phyloP scores from a whole-genome alignment of 345 rosid species.

The Acer saccharum region DNA sequence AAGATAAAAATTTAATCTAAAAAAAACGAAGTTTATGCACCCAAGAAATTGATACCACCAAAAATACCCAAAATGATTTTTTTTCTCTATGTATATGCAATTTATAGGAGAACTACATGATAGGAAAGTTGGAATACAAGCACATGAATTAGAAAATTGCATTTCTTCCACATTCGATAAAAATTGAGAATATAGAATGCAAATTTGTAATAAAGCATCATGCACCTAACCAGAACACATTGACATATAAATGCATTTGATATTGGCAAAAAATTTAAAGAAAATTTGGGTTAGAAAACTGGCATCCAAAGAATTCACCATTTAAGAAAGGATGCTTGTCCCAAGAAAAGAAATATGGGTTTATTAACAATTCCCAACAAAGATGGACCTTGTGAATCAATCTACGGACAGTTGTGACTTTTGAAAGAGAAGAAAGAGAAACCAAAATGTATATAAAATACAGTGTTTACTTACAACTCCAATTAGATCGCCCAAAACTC shows the following conservation, averaged over 20 bases:
- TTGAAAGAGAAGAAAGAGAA: not conserved
- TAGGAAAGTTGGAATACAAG: not conserved
- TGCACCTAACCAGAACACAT: not conserved
- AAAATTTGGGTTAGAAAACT: not conserved
- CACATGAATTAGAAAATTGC: not conserved
- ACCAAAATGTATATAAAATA: slow-evolving; percentile 11
- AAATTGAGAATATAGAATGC: not conserved
- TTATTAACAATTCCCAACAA: not conserved
- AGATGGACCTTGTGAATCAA: not conserved
- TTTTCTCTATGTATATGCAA: not conserved
- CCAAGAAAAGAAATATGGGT: not conserved
- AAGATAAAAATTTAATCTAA: not conserved
- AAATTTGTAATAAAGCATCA: not conserved
- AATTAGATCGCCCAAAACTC: slow-evolving; percentile 86
- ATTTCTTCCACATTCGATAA: not conserved
- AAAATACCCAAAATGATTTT: not conserved
- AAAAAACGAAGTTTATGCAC: not conserved
- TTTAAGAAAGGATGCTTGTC: not conserved
- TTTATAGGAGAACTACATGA: not conserved
- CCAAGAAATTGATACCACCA: not conserved
- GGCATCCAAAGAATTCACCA: not conserved
- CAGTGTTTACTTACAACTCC: slow-evolving; percentile 70
- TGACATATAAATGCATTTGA: not conserved
- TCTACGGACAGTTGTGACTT: not conserved
- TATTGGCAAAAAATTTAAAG: not conserved